These are phyloP conservation scores for Physcomitrium patens DNA, from an alignment of 225 moss, liverwort and hornwort genomes.

Conservation along the genomic window DNA sequence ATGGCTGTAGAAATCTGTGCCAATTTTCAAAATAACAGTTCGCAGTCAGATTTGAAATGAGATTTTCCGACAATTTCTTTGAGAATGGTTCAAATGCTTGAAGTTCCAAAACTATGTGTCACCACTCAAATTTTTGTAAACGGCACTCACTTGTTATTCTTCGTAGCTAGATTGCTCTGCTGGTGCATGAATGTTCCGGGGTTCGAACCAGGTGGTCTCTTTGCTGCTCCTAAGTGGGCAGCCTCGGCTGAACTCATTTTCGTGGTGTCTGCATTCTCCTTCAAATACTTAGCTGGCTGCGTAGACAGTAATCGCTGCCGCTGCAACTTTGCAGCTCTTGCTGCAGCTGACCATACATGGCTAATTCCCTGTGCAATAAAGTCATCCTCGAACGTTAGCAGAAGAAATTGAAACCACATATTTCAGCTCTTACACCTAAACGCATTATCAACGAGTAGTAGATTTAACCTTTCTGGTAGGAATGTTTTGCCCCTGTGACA, in stretches of 20 bases:
- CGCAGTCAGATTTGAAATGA: background rate
- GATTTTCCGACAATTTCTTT: background rate
- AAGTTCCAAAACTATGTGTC: background rate
- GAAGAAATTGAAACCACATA: background rate
- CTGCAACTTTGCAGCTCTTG: constrained; percentile 34
- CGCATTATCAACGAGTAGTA: background rate
- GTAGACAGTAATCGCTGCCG: constrained; percentile 39
- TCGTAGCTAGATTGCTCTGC: constrained; percentile 33
- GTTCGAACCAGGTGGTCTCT: constrained; percentile 42
- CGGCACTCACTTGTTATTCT: constrained; percentile 40
- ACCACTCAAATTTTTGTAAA: background rate
- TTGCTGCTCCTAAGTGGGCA: constrained; percentile 47
- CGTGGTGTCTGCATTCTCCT: constrained; percentile 62
- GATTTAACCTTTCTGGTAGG: too few species aligned
- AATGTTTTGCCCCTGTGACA: too few species aligned
- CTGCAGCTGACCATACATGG: constrained; percentile 37
- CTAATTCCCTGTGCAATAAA: constrained; percentile 39
- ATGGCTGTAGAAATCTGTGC: constrained; percentile 52
- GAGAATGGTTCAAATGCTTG: background rate
- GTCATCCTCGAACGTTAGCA: background rate
- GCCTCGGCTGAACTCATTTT: constrained; percentile 52
- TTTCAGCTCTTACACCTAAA: background rate
- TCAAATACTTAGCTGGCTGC: constrained; percentile 42
- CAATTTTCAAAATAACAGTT: constrained; percentile 16
- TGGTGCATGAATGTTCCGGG: constrained; percentile 61